phyloP scores from a whole-genome alignment of 2,329 filamentous ascomycete genomes.

The Penicillium sp. region DNA sequence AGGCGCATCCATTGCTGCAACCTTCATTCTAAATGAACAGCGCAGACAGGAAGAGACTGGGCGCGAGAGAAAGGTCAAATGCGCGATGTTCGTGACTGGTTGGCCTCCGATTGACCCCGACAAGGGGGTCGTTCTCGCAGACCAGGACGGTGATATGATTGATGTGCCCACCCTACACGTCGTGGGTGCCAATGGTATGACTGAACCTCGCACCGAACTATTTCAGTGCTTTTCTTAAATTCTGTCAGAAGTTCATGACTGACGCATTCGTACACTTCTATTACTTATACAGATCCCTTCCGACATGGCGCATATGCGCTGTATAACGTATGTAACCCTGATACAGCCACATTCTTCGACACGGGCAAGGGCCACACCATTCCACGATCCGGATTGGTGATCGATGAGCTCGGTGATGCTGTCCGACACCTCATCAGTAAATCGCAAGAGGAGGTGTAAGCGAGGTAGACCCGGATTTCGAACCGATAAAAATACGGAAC shows the following conservation, averaged over 20 bases:
- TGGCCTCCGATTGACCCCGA: conserved; percentile 48
- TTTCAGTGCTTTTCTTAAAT: neutral
- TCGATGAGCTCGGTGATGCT: conserved; percentile 25
- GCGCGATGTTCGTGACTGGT: conserved; percentile 55
- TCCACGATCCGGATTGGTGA: conserved; percentile 47
- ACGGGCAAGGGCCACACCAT: conserved; percentile 68
- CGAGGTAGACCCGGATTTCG: no score
- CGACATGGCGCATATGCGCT: conserved; percentile 64
- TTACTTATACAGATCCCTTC: conserved; percentile 57
- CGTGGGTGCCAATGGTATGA: conserved; percentile 35
- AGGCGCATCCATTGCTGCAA: conserved; percentile 60
- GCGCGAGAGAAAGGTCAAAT: conserved; percentile 46
- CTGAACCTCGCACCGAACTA: neutral
- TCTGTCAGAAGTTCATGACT: neutral
- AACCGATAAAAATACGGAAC: neutral
- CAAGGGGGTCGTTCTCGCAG: conserved; percentile 42
- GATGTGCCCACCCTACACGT: conserved; percentile 50
- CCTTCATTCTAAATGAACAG: conserved; percentile 57
- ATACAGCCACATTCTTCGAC: conserved; percentile 64
- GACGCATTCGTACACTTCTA: conserved; percentile 16
- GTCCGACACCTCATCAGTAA: conserved; percentile 22
- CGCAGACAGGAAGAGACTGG: conserved; percentile 44
- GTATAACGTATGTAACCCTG: conserved; percentile 64
- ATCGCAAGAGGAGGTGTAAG: neutral
- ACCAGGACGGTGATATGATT: conserved; percentile 45